phyloP scores from a whole-genome alignment of 495 filamentous ascomycete genomes.

The Penicillium manginii region DNA sequence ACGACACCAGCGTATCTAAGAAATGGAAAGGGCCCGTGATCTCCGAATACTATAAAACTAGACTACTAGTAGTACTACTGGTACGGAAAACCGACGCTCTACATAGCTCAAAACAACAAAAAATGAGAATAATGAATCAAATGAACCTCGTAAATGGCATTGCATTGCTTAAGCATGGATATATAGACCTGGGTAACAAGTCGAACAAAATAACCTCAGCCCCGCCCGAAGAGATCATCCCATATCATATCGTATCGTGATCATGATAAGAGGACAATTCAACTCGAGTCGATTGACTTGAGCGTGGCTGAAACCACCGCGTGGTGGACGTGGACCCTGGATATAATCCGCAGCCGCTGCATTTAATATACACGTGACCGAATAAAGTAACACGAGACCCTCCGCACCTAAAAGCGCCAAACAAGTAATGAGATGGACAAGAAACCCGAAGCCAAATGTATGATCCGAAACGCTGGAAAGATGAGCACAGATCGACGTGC shows the following conservation, averaged over 20 bases:
- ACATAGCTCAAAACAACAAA: no score
- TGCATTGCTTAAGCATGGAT: not conserved
- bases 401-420: conserved; percentile 1
- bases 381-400: conserved; percentile 2
- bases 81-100: no score
- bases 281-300: not conserved
- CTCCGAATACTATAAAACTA: no score
- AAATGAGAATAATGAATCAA: not conserved
- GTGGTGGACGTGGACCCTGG: not conserved
- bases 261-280: not conserved
- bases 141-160: not conserved
- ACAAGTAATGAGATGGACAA: not conserved
- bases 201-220: not conserved
- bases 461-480: conserved; percentile 2
- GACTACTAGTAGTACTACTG: no score
- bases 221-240: not conserved
- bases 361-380: conserved; percentile 4
- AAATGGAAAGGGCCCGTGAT: no score
- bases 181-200: not conserved
- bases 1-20: no score
- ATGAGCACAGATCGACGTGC: not conserved
- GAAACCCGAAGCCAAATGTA: not conserved
- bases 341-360: not conserved
- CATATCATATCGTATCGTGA: not conserved
- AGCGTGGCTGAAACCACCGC: not conserved